phyloP scores from a whole-genome alignment of 192 early-diverging fungal genomes.

The Entomortierella lignicola region DNA sequence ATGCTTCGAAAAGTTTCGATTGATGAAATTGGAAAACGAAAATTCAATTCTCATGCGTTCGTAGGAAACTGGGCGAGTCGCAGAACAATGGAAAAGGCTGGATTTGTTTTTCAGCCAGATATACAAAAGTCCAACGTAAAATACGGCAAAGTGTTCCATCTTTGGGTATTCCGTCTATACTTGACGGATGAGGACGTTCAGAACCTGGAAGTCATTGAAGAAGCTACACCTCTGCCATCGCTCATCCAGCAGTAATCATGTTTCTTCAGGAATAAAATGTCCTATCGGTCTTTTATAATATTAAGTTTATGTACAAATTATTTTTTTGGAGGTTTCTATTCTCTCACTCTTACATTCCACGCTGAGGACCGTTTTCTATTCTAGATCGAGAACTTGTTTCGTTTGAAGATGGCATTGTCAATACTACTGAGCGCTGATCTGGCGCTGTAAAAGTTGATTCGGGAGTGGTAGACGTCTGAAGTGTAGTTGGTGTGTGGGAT shows the following conservation, averaged over 20 bases:
- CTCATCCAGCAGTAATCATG: not conserved
- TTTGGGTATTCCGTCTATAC: slow-evolving; percentile 22
- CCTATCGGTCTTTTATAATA: too few relatives aligned
- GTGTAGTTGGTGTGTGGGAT: not conserved
- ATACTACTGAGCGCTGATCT: not conserved
- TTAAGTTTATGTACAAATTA: too few relatives aligned
- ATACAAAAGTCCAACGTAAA: not conserved
- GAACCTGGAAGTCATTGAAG: not conserved
- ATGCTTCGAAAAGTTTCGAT: slow-evolving; percentile 19
- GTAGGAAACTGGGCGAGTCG: slow-evolving; percentile 37
- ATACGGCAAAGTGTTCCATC: not conserved
- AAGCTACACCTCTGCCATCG: slow-evolving; percentile 18
- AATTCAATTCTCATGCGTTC: slow-evolving; percentile 27
- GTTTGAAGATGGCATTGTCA: slow-evolving; percentile 10
- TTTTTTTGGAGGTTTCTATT: not conserved
- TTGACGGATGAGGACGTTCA: slow-evolving; percentile 21
- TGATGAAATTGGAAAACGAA: slow-evolving; percentile 40
- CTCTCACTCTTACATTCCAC: not conserved
- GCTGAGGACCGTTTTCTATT: not conserved
- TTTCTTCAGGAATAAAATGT: too few relatives aligned
- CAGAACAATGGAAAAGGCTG: slow-evolving; percentile 35
- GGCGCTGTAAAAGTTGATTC: not conserved
- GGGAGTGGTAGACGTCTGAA: not conserved
- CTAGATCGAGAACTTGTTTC: not conserved
- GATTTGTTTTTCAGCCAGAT: slow-evolving; percentile 28